Percentiles rank a stretch among this genome's conserved stretches.
These are phyloP conservation scores for Pontederia crassipes DNA, from an alignment of 176 grass and related monocot genomes.

Conservation along the genomic window DNA sequence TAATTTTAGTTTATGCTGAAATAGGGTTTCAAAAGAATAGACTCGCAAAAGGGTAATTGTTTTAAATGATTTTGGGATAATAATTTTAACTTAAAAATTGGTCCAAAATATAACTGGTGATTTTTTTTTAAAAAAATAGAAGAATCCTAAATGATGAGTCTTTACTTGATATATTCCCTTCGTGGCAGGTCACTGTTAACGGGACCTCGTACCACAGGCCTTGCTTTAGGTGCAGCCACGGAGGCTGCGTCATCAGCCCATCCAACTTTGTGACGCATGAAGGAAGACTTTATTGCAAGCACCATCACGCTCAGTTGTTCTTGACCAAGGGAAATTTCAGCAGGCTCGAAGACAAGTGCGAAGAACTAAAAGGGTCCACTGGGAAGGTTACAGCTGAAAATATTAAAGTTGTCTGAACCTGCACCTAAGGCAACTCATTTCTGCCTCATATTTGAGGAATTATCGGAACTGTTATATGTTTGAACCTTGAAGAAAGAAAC, in stretches of 20 bases:
- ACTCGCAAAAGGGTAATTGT: too few species aligned
- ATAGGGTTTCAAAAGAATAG: too few species aligned
- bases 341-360: slow-evolving; percentile 51
- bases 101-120: too few species aligned
- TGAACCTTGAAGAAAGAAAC: too few species aligned
- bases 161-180: not conserved
- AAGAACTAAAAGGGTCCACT: slow-evolving; percentile 23
- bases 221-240: slow-evolving; percentile 86
- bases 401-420: not conserved
- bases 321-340: slow-evolving; percentile 92
- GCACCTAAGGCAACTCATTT: too few species aligned
- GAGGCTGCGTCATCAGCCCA: slow-evolving; percentile 69
- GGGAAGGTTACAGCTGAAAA: slow-evolving; percentile 20
- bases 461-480: too few species aligned
- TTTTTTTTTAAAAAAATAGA: too few species aligned
- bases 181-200: slow-evolving; percentile 57
- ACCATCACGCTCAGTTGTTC: slow-evolving; percentile 85
- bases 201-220: slow-evolving; percentile 77
- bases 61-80: too few species aligned
- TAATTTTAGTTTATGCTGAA: too few species aligned
- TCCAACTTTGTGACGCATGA: slow-evolving; percentile 79
- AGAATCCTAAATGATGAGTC: not conserved
- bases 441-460: too few species aligned
- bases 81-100: too few species aligned
- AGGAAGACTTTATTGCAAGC: slow-evolving; percentile 86